phyloP scores from a whole-genome alignment of 352 stramenopile genomes.

The Peronospora farinosa region DNA sequence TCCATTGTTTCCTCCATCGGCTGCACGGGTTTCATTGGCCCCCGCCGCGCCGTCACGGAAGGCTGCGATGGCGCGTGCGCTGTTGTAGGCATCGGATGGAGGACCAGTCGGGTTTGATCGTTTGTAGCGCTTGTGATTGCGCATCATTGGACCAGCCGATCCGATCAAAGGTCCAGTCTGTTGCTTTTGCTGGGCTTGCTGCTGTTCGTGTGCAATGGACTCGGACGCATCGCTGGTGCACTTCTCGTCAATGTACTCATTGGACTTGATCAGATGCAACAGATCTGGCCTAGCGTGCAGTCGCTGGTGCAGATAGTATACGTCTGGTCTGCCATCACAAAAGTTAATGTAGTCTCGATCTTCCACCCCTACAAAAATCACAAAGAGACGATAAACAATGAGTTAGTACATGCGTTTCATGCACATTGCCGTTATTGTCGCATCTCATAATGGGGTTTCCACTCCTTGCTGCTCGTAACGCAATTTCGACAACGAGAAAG shows the following conservation, averaged over 20 bases:
- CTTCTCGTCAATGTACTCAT: slow-evolving; percentile 79
- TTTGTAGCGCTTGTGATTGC: slow-evolving; percentile 64
- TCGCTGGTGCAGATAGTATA: slow-evolving; percentile 77
- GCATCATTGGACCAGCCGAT: slow-evolving; percentile 26
- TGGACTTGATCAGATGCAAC: slow-evolving; percentile 76
- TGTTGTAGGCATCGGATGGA: slow-evolving; percentile 21
- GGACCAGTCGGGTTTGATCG: slow-evolving; percentile 29
- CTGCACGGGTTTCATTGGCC: slow-evolving; percentile 9
- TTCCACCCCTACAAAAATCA: slow-evolving; percentile 47
- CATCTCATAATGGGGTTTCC: slow-evolving; percentile 14
- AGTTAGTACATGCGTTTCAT: slow-evolving; percentile 17
- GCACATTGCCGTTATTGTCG: slow-evolving; percentile 1
- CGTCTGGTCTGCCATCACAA: slow-evolving; percentile 61
- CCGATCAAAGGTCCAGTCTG: slow-evolving; percentile 26
- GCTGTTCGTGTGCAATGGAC: slow-evolving; percentile 33
- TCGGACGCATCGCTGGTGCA: slow-evolving; percentile 54
- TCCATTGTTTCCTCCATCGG: slow-evolving; percentile 9
- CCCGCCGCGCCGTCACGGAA: slow-evolving; percentile 14
- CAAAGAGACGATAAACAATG: slow-evolving; percentile 10
- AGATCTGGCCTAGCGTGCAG: slow-evolving; percentile 66
- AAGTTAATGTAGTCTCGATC: slow-evolving; percentile 79
- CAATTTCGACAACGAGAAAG: slow-evolving; percentile 2
- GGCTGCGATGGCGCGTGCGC: slow-evolving; percentile 24
- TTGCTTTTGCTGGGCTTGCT: slow-evolving; percentile 27
- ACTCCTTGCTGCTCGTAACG: slow-evolving; percentile 5